phyloP scores from a whole-genome alignment of 805 yeast species.

The Saturnispora quitensis region DNA sequence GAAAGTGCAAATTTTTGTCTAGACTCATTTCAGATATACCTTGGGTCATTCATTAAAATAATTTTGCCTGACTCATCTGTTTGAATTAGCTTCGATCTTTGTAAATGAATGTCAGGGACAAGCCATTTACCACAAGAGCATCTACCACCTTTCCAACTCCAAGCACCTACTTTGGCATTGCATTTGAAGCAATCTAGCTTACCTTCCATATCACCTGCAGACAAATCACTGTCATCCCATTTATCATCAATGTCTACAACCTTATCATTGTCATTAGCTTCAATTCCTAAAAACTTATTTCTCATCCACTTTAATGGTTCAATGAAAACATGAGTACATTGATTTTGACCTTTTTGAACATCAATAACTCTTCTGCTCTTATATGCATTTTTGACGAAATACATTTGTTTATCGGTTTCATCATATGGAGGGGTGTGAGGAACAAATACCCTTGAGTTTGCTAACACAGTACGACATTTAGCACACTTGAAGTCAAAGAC shows the following conservation, averaged over 20 bases:
- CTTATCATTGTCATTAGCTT: constrained; percentile 1
- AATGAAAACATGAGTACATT: constrained; percentile 76
- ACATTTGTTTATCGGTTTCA: constrained; percentile 53
- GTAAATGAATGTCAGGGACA: constrained; percentile 81
- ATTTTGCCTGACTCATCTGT: constrained; percentile 23
- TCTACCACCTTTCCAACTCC: constrained; percentile 88
- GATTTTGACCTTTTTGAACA: constrained; percentile 43
- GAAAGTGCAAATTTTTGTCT: not conserved
- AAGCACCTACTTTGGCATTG: constrained; percentile 77
- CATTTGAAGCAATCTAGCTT: constrained; percentile 82
- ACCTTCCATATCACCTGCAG: constrained; percentile 74
- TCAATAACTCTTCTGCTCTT: constrained; percentile 52
- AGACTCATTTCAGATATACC: constrained; percentile 4
- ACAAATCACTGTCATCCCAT: constrained; percentile 26
- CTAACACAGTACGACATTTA: constrained; percentile 67
- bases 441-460: constrained; percentile 51
- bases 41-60: constrained; percentile 11
- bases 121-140: constrained; percentile 97
- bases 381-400: constrained; percentile 55
- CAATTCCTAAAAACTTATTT: constrained; percentile 34
- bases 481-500: constrained; percentile 54
- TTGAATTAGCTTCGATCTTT: constrained; percentile 72
- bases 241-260: constrained; percentile 6
- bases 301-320: constrained; percentile 95
- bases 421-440: constrained; percentile 55